A percentile compares a stretch with the other conserved stretches of the same genome.
Evolutionary conservation across 169 alveolate species (phyloP).

Genomic region (Plasmodium billcollinsi): DNA sequence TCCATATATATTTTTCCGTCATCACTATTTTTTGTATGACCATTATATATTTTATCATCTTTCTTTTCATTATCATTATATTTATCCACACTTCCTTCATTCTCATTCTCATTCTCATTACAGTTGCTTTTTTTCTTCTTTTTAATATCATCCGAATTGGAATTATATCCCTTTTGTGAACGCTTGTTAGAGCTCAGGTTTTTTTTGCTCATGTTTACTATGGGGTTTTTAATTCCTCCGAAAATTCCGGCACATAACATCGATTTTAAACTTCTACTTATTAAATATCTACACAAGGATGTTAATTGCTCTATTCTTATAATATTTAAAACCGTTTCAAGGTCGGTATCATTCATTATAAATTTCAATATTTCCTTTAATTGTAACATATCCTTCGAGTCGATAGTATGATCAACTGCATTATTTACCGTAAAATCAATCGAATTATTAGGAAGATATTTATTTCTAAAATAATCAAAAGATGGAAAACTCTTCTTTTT

Average conservation of each 20-base stretch:
- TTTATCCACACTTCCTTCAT: neutral
- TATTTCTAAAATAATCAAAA: constrained; percentile 26
- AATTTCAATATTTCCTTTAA: constrained; percentile 75
- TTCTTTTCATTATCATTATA: neutral
- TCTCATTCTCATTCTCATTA: constrained; percentile 29
- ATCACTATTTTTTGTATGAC: neutral
- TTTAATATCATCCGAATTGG: constrained; percentile 58
- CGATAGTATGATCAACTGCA: constrained; percentile 55
- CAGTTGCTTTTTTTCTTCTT: constrained; percentile 54
- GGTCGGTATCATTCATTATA: constrained; percentile 74
- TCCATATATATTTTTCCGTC: neutral
- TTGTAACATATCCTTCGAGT: constrained; percentile 37
- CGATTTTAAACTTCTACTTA: constrained; percentile 80
- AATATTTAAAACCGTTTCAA: constrained; percentile 71
- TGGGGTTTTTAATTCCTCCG: constrained; percentile 75
- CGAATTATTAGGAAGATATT: constrained; percentile 9
- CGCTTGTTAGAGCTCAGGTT: constrained; percentile 18
- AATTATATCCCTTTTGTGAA: constrained; percentile 53
- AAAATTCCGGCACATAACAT: constrained; percentile 83
- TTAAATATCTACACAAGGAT: constrained; percentile 75
- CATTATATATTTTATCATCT: neutral
- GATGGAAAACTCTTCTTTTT: constrained; percentile 43
- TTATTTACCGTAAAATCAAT: constrained; percentile 8
- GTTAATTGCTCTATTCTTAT: constrained; percentile 82
- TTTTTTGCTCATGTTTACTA: constrained; percentile 41